Evolutionary conservation across 106 monocot species (phyloP).

Genomic region (Alisma plantagoaquatica): DNA sequence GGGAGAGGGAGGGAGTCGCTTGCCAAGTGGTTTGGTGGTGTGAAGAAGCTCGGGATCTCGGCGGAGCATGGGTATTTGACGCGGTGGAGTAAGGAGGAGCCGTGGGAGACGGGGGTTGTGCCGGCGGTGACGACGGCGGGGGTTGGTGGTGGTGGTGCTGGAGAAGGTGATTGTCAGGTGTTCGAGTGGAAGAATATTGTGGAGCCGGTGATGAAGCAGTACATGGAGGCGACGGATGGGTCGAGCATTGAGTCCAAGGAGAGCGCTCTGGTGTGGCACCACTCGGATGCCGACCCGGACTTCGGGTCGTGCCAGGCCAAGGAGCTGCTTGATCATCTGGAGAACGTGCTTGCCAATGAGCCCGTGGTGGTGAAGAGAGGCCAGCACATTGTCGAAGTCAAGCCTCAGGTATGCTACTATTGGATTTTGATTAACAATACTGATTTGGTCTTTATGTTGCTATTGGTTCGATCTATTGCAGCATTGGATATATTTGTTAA

Average conservation of each 20-base stretch:
- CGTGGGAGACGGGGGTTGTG: too few relatives aligned
- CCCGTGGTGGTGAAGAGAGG: conserved; percentile 22
- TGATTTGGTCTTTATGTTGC: neutral
- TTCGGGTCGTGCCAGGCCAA: conserved; percentile 25
- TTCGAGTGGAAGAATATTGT: conserved; percentile 22
- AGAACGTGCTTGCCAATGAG: conserved; percentile 29
- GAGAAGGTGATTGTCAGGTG: conserved; percentile 1
- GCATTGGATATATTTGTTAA: too few relatives aligned
- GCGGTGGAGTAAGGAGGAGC: conserved; percentile 17
- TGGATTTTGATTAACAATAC: too few relatives aligned
- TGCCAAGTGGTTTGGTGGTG: conserved; percentile 66
- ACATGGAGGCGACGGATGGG: conserved; percentile 21
- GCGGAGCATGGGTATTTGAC: conserved; percentile 94
- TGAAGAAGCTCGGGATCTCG: conserved; percentile 68
- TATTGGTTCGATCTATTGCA: neutral
- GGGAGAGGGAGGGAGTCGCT: conserved; percentile 79
- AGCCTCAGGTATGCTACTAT: conserved; percentile 28
- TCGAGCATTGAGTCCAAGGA: conserved; percentile 21
- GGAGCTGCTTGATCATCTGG: conserved; percentile 24
- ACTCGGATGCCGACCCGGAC: conserved; percentile 24
- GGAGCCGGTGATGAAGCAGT: conserved; percentile 23
- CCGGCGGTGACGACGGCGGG: too few relatives aligned
- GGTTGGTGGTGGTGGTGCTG: too few relatives aligned
- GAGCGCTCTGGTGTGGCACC: conserved; percentile 27
- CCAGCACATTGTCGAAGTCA: conserved; percentile 27